These are phyloP conservation scores for Penicillium aurantiogriseum DNA, from an alignment of 2,329 filamentous ascomycete species.

Conservation along the genomic window DNA sequence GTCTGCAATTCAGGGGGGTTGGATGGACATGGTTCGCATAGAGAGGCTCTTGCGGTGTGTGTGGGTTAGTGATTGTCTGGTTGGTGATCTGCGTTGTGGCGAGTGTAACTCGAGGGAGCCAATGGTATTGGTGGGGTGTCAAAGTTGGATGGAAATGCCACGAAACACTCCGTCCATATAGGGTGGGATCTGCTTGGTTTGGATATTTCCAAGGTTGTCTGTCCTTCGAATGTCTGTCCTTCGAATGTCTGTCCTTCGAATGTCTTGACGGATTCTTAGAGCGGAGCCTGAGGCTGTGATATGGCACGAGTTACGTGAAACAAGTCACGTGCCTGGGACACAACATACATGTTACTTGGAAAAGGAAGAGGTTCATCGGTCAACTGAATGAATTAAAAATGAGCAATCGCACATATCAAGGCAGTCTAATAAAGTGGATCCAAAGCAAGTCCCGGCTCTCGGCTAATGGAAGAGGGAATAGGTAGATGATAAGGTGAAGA, in stretches of 20 bases:
- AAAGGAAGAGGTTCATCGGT: background rate
- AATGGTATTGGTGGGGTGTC: background rate
- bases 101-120: background rate
- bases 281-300: background rate
- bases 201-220: background rate
- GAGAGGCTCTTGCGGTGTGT: background rate
- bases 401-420: conserved; percentile 15
- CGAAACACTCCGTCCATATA: background rate
- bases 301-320: background rate
- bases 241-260: background rate
- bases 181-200: background rate
- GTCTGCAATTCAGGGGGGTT: too few relatives aligned
- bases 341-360: background rate
- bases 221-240: background rate
- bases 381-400: conserved; percentile 9
- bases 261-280: background rate
- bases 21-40: background rate
- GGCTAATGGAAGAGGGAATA: conserved; percentile 4
- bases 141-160: background rate
- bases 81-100: conserved; percentile 4
- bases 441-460: conserved; percentile 19
- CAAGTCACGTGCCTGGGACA: background rate
- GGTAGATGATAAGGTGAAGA: conserved; percentile 13
- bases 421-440: conserved; percentile 26
- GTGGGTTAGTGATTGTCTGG: background rate